Evolutionary conservation across 192 early-diverging fungal species (phyloP).

Genomic region (Backusella tarrabulga): DNA sequence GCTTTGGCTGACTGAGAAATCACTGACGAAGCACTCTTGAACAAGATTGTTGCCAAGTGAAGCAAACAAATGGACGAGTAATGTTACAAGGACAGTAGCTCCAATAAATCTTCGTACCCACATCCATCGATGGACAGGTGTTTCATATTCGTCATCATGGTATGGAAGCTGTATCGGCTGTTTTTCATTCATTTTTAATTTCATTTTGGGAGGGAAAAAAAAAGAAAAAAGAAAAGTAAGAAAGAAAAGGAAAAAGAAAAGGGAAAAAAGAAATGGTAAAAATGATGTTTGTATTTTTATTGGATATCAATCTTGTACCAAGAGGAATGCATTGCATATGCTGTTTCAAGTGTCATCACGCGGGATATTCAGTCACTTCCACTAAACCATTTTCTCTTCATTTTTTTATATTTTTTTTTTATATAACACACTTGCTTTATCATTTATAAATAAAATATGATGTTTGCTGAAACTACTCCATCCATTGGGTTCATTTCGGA

Average conservation of each 20-base stretch:
- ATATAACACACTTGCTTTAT: not conserved
- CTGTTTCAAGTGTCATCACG: slow-evolving; percentile 5
- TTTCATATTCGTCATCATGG: not conserved
- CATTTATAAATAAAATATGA: too few species aligned
- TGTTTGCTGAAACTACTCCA: too few species aligned
- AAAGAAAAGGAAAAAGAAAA: not conserved
- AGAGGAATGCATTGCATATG: slow-evolving; percentile 3
- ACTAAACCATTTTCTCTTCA: not conserved
- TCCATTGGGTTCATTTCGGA: not conserved
- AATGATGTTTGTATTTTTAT: not conserved
- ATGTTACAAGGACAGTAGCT: not conserved
- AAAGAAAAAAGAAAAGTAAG: not conserved
- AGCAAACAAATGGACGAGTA: slow-evolving; percentile 3
- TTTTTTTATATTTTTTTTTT: not conserved
- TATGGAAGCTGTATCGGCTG: not conserved
- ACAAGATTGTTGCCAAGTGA: not conserved
- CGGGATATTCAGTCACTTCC: not conserved
- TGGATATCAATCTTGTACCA: not conserved
- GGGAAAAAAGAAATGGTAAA: not conserved
- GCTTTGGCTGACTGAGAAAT: not conserved
- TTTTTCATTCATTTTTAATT: slow-evolving; percentile 1
- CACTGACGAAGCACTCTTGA: not conserved
- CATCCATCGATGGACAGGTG: slow-evolving; percentile 6
- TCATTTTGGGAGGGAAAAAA: not conserved
- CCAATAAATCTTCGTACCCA: slow-evolving; percentile 12